Evolutionary conservation across 345 rosid genomes (phyloP).

Genomic region (Garcia nutans): DNA sequence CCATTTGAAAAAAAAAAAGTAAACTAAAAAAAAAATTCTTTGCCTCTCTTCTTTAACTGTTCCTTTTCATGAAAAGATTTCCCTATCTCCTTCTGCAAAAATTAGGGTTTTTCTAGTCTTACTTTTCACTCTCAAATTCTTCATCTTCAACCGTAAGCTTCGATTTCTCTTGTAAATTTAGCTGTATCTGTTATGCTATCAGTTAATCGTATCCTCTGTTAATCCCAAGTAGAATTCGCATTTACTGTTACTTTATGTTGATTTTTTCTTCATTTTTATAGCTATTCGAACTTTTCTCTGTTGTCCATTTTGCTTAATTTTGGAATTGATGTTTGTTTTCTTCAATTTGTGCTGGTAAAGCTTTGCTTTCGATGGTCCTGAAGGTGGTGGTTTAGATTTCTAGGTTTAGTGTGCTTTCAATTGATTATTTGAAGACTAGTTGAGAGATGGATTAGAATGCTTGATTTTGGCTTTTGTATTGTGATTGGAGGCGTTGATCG

Average conservation of each 20-base stretch:
- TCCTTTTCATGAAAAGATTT: constrained; percentile 23
- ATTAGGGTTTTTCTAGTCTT: constrained; percentile 23
- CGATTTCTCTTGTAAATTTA: constrained; percentile 7
- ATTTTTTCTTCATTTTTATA: background rate
- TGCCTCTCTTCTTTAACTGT: constrained; percentile 18
- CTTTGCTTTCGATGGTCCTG: constrained; percentile 10
- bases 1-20: constrained; percentile 7
- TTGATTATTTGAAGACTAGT: constrained; percentile 7
- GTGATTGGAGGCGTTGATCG: background rate
- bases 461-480: constrained; percentile 4
- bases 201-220: constrained; percentile 3
- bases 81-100: constrained; percentile 13
- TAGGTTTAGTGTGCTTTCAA: constrained; percentile 3
- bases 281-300: background rate
- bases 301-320: background rate
- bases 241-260: constrained; percentile 10
- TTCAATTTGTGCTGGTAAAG: background rate
- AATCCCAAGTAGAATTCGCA: constrained; percentile 12
- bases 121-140: background rate
- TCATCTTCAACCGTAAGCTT: constrained; percentile 26
- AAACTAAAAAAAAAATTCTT: constrained; percentile 19
- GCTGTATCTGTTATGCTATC: background rate
- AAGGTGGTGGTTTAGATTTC: background rate
- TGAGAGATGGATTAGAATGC: constrained; percentile 8
- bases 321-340: background rate